Base-by-base conservation (phyloP, 352 stramenopile genomes). In the Phytophthora sp. region DNA sequence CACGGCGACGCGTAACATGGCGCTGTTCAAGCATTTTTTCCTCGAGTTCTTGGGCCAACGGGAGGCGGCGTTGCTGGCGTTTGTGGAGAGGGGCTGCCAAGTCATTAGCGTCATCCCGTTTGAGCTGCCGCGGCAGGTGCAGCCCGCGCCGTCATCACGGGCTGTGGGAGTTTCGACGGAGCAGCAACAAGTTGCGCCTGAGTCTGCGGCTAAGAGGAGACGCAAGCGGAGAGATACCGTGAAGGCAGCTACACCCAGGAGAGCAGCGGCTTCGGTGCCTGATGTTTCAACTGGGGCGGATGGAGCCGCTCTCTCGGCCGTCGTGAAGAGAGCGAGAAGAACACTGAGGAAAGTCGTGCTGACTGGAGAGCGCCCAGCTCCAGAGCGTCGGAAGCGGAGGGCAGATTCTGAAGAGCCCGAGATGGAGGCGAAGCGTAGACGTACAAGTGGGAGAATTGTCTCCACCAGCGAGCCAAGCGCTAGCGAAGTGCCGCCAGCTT, bases 31-130 rank as follows among this genome's bases (percentile, higher is more conserved):
- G 55, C 62, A 70, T n/a, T 59, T 86, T 5, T 82, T 86, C 31
- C 12, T 66, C 6, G 69, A 86, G 27, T 84, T 86, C 41, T 15
- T 74, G 23, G 5, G 0, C 2, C 63, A 69, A 15, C 31, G 29
- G 3, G 77, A 86, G 39, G 52, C 38, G 23, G 29, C 59, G 38
- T 44, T 83, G 24, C 26, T 59, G 21, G 12, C 57, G 18, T 77
- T 81, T 21, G 77, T 80, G 12, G 49, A 60, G 26, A 41, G 52
- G 13, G 72, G 77, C 0, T 41, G 36, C 9, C 29, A 64, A 24
- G 74, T 74, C 12, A 79, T 86, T 21, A 77, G 63, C 57, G 71
- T 86, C 11, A 73, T 86, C 29, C 77, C 61, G 0, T 78, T 63
- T 38, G 54, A 69, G 11, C 62, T 79, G n/a, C 38, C 63, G 8